Evolutionary conservation across 768 basidiomycete genomes (phyloP).

Genomic region (Royoungia palumana): DNA sequence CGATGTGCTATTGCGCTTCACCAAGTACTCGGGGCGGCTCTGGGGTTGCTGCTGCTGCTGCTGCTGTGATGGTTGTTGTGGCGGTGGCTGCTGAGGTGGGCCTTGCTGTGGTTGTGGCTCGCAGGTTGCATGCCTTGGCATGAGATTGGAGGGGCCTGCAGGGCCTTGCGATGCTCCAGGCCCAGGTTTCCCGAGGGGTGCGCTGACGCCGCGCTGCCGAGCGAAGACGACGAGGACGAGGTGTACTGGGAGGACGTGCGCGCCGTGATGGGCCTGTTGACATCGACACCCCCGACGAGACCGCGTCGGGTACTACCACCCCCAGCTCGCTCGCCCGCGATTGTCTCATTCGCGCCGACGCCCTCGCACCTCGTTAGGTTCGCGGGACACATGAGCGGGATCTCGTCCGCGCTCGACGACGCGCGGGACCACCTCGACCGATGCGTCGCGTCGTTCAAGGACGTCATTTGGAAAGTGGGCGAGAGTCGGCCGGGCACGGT

Average conservation of each 20-base stretch:
- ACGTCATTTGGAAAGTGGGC: slow-evolving; percentile 84
- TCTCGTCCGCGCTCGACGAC: slow-evolving; percentile 65
- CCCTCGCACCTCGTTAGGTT: slow-evolving; percentile 68
- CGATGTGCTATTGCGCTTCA: slow-evolving; percentile 59
- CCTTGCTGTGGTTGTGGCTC: slow-evolving; percentile 27
- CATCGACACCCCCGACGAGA: slow-evolving; percentile 44
- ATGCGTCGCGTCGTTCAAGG: slow-evolving; percentile 65
- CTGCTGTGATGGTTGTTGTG: slow-evolving; percentile 10
- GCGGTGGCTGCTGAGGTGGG: slow-evolving; percentile 16
- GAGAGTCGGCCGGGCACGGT: slow-evolving; percentile 62
- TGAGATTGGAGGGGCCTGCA: slow-evolving; percentile 26
- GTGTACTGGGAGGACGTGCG: slow-evolving; percentile 85
- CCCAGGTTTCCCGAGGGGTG: slow-evolving; percentile 27
- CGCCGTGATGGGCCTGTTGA: slow-evolving; percentile 67
- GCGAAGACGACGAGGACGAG: slow-evolving; percentile 64
- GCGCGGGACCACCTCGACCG: slow-evolving; percentile 64
- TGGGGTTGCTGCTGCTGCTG: slow-evolving; percentile 25
- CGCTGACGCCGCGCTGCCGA: slow-evolving; percentile 26
- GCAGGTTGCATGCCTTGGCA: slow-evolving; percentile 35
- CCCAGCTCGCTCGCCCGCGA: slow-evolving; percentile 17
- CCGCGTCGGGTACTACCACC: slow-evolving; percentile 8
- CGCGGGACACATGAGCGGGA: slow-evolving; percentile 68
- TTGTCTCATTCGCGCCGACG: slow-evolving; percentile 65
- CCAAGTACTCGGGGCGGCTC: slow-evolving; percentile 24
- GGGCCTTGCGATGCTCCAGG: slow-evolving; percentile 25